A percentile compares a stretch with the other conserved stretches of the same genome.
phyloP scores from a whole-genome alignment of 176 grass and related monocot species.

The Triticum monococcum region DNA sequence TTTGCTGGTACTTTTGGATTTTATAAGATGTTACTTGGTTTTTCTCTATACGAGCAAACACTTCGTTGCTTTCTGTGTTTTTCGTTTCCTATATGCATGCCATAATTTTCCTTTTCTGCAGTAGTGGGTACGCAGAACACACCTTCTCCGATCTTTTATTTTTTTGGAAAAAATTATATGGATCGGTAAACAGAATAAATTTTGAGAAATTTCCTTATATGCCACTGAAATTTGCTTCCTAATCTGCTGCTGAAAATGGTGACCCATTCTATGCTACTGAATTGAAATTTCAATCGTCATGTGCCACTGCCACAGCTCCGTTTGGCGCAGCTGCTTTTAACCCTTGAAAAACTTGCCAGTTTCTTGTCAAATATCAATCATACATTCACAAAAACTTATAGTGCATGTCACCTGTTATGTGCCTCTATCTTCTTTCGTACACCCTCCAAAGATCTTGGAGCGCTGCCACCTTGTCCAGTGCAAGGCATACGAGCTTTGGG shows the following conservation, averaged over 20 bases:
- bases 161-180: background rate
- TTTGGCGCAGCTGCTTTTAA: background rate
- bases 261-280: background rate
- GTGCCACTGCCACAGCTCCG: background rate
- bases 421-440: background rate
- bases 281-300: background rate
- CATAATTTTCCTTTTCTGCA: background rate
- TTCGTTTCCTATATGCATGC: background rate
- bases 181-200: background rate
- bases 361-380: background rate
- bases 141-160: background rate
- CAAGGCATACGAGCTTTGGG: background rate
- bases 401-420: background rate
- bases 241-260: background rate
- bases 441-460: background rate
- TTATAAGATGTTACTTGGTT: background rate
- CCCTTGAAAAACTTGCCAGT: background rate
- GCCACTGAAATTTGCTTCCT: slow-evolving; percentile 5
- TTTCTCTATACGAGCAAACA: background rate
- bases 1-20: slow-evolving; percentile 8
- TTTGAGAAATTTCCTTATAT: background rate
- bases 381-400: background rate
- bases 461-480: background rate
- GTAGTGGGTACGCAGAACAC: background rate
- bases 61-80: background rate